Evolutionary conservation across 2,329 filamentous ascomycete genomes (phyloP).

Genomic region (Fusarium ramigenum): DNA sequence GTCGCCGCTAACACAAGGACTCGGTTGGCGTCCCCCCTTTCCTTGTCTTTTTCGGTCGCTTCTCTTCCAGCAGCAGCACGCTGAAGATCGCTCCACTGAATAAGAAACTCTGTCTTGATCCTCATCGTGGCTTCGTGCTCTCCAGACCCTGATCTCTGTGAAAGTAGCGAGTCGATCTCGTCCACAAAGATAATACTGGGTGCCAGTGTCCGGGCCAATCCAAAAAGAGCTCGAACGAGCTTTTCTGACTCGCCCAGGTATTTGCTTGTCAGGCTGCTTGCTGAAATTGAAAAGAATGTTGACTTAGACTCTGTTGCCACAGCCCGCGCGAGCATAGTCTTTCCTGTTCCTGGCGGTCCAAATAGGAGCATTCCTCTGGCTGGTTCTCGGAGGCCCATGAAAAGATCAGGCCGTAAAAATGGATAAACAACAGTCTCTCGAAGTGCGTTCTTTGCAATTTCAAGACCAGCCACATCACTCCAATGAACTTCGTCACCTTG

Average conservation of each 20-base stretch:
- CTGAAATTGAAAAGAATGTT: slow-evolving; percentile 97
- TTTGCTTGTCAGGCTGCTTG: slow-evolving; percentile 93
- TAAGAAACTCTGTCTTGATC: slow-evolving; percentile 97
- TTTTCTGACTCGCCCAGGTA: slow-evolving; percentile 98
- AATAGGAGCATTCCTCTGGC: slow-evolving; percentile 96
- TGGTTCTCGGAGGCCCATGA: slow-evolving; percentile 93
- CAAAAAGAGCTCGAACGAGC: slow-evolving; percentile 90
- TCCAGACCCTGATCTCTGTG: slow-evolving; percentile 80
- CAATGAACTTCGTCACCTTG: slow-evolving; percentile 95
- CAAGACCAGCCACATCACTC: slow-evolving; percentile 90
- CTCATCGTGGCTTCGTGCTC: slow-evolving; percentile 93
- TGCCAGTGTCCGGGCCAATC: slow-evolving; percentile 85
- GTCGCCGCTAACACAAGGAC: slow-evolving; percentile 95
- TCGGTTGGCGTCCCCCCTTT: slow-evolving; percentile 81
- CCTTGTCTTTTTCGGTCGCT: slow-evolving; percentile 70
- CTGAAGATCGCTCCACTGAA: slow-evolving; percentile 95
- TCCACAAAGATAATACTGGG: slow-evolving; percentile 99
- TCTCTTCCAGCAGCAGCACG: slow-evolving; percentile 90
- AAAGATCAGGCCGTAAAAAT: slow-evolving; percentile 92
- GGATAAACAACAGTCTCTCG: slow-evolving; percentile 98
- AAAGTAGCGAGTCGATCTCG: slow-evolving; percentile 94
- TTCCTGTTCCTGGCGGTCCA: slow-evolving; percentile 96
- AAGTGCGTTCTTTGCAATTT: slow-evolving; percentile 88
- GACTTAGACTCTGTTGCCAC: slow-evolving; percentile 95
- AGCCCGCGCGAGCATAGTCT: slow-evolving; percentile 93